Evolutionary conservation across 805 yeast species (phyloP), one percentile per base, ranked within the genome.

Genomic region (Scheffersomyces lignosus): DNA sequence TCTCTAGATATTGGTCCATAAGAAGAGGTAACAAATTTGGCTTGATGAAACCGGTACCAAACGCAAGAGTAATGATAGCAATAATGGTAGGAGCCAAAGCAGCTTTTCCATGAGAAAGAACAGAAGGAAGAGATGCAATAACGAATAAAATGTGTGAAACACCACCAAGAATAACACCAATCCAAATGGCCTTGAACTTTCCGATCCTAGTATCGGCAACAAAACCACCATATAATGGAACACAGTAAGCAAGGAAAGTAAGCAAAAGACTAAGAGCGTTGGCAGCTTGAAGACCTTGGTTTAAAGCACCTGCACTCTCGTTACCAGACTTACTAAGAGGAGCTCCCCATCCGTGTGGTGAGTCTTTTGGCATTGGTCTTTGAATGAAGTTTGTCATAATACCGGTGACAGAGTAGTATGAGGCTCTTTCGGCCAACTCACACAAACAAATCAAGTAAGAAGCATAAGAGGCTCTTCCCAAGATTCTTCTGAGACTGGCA

Each of bases 401-500:
- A 47, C 70, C 71, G 25, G 60, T 48, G 8, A 65, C 64, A 17
- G 79, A 76, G 45, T 71, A 75, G 49, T 75, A 75, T 4, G 79
- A 73, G 36, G 76, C 80, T 59, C 80, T 66, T 55, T 75, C 80
- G 14, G 79, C 77, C 45, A 75, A 70, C 47, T 75, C 81, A 28
- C 39, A 38, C 12, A 43, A 38, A 38, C 60, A 78, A 40, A 81
- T 71, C 36, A 78, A 59, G 59, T 77, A 78, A 25, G 73, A 59
- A 22, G 69, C 64, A 37, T 61, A 62, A 10, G 79, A 75, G 34
- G 80, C 74, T 18, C 63, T 52, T 25, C 81, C 83, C 14, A 67
- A 52, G 7, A 67, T 49, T 40, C 64, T 59, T 47, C 69, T 54
- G 22, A 64, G 53, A 15, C 56, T 42, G 4, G 18, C 29, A 2